Base-by-base conservation (phyloP, 352 stramenopile species). In the Phytopythium kandeliae region DNA sequence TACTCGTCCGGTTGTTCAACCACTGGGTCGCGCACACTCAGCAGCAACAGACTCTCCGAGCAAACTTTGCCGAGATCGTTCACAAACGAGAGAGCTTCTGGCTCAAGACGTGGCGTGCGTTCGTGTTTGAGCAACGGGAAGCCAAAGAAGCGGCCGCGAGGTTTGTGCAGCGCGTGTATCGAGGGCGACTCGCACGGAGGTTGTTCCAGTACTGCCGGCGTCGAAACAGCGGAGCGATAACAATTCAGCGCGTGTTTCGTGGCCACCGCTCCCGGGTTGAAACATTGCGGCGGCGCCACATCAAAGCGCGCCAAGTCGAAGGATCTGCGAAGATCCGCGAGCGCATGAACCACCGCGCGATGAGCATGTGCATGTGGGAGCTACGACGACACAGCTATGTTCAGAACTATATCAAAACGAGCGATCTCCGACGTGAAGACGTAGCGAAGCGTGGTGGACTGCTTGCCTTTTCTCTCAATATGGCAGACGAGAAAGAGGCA, bases 111-210 rank as follows among this genome's bases (percentile, higher is more conserved):
- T 93, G 82, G 82, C 17, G 58, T 0, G 2, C 10, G 1, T 88
- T 76, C 57, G 44, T 73, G 1, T 17, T 26, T 9, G 19, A 41
- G 2, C 71, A 51, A 31, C 81, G 79, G 34, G 26, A 47, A 3
- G 46, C 42, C 9, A 69, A 63, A 11, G 34, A 78, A 0, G 45
- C 63, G 4, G 54, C 68, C 3, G 69, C 70, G 0, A 21, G 68
- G 21, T 54, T 78, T 3, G 74, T 91, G n/a, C 82, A 93, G 54
- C 64, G 78, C 11, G 54, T 83, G 31, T 87, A 80, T 55, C 62
- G 78, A 26, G 77, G 78, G 31, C 67, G 74, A 34, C 25, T 80
- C 0, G 79, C 67, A 1, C 65, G 79, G n/a, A 66, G 75, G 25
- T 57, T 86, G 15, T 63, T 85, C 22, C 57, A 53, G 1, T 51